Evolutionary conservation across 1,284 basidiomycete genomes (phyloP).

Genomic region (Cystobasidium pallidum): DNA sequence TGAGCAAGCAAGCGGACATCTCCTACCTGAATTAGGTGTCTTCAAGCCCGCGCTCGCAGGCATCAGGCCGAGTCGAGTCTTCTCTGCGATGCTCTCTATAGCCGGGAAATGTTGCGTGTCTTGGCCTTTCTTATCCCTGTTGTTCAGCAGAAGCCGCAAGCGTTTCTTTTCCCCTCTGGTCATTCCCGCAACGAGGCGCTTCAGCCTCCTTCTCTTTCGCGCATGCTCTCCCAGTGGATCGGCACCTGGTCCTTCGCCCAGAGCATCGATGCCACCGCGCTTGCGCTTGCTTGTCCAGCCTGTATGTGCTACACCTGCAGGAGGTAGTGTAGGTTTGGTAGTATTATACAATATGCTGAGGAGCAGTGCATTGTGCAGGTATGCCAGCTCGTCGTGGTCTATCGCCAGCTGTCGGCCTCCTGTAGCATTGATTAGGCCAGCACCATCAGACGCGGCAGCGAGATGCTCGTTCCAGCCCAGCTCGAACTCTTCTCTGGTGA

Average conservation of each 20-base stretch:
- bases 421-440: conserved; percentile 49
- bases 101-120: background rate
- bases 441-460: conserved; percentile 31
- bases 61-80: conserved; percentile 35
- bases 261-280: conserved; percentile 38
- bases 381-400: conserved; percentile 30
- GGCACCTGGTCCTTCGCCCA: conserved; percentile 18
- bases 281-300: conserved; percentile 52
- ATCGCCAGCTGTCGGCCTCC: conserved; percentile 21
- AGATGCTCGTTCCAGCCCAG: conserved; percentile 50
- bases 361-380: conserved; percentile 58
- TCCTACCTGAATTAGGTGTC: conserved; percentile 40
- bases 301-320: conserved; percentile 48
- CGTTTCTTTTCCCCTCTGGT: conserved; percentile 53
- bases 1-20: background rate
- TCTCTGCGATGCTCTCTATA: conserved; percentile 28
- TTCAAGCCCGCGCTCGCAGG: conserved; percentile 41
- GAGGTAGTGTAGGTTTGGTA: conserved; percentile 49
- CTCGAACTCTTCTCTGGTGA: conserved; percentile 57
- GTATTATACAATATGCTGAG: conserved; percentile 59
- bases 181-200: conserved; percentile 26
- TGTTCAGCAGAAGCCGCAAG: conserved; percentile 44
- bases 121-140: conserved; percentile 28
- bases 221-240: conserved; percentile 31
- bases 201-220: conserved; percentile 41